A percentile compares a stretch with the other conserved stretches of the same genome.
These are phyloP conservation scores for Penium margaritaceum DNA, from an alignment of 139 green algal genomes.

Conservation along the genomic window DNA sequence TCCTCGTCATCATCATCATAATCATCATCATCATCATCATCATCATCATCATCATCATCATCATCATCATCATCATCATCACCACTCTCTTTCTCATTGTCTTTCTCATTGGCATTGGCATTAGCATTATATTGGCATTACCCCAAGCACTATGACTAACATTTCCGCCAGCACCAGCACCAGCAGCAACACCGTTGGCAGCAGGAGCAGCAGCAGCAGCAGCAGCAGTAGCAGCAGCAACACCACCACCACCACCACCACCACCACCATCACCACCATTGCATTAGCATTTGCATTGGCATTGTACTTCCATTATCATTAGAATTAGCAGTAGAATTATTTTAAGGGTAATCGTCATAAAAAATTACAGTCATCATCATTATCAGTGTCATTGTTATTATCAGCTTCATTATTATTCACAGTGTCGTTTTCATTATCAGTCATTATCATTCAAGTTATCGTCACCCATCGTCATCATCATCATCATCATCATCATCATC, in stretches of 20 bases:
- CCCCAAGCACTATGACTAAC: neutral
- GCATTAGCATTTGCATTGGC: neutral
- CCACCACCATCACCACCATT: neutral
- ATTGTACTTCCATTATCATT: neutral
- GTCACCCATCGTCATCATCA: neutral
- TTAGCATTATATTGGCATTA: constrained; percentile 2
- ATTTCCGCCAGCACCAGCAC: neutral
- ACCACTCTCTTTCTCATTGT: neutral
- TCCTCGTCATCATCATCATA: neutral
- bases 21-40: neutral
- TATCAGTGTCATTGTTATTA: neutral
- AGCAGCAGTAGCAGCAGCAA: neutral
- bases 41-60: neutral
- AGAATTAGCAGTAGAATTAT: neutral
- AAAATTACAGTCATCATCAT: neutral
- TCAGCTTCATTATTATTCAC: neutral
- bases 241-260: neutral
- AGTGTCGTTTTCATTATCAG: neutral
- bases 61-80: neutral
- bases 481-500: neutral
- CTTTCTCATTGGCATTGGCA: neutral
- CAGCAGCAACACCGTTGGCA: neutral
- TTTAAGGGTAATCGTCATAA: neutral
- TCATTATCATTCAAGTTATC: too few species aligned
- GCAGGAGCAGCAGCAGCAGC: neutral